A percentile compares a stretch with the other conserved stretches of the same genome.
phyloP scores from a whole-genome alignment of 1,139 yeast species.

The Candida mesenterica region DNA sequence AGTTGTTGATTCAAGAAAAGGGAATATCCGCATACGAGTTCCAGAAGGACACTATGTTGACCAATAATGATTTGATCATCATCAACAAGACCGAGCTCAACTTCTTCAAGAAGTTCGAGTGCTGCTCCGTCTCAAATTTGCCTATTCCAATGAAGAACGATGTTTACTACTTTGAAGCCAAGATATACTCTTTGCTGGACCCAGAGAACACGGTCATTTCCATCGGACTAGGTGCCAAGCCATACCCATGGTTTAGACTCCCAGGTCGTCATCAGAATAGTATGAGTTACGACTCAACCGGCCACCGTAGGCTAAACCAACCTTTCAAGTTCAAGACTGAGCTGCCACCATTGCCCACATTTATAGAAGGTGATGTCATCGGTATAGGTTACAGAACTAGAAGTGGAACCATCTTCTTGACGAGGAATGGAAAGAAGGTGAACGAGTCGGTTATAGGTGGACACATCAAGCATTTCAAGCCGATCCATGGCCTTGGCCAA shows the following conservation, averaged over 20 bases:
- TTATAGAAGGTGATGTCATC: conserved; percentile 60
- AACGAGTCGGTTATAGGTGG: conserved; percentile 71
- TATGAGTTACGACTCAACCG: conserved; percentile 51
- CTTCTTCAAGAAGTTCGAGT: conserved; percentile 67
- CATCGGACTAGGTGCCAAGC: conserved; percentile 48
- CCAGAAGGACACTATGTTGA: conserved; percentile 63
- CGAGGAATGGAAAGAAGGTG: conserved; percentile 66
- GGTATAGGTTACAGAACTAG: conserved; percentile 65
- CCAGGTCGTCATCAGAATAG: conserved; percentile 57
- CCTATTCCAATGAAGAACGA: conserved; percentile 87
- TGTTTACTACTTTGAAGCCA: conserved; percentile 87
- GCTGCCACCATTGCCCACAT: conserved; percentile 43
- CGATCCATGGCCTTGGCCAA: conserved; percentile 35
- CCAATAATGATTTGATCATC: conserved; percentile 59
- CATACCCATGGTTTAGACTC: conserved; percentile 59
- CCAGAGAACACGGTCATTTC: conserved; percentile 47
- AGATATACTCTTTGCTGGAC: conserved; percentile 55
- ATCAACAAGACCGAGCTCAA: conserved; percentile 74
- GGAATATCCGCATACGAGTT: conserved; percentile 95
- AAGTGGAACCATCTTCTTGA: conserved; percentile 63
- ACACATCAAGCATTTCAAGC: conserved; percentile 50
- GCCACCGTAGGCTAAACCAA: conserved; percentile 50
- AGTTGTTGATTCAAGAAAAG: conserved; percentile 76
- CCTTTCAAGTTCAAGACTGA: conserved; percentile 39
- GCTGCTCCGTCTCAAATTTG: conserved; percentile 78